A percentile compares a stretch with the other conserved stretches of the same genome.
These are phyloP conservation scores for Lipomyces orientalis DNA, from an alignment of 805 yeast species.

Conservation along the genomic window DNA sequence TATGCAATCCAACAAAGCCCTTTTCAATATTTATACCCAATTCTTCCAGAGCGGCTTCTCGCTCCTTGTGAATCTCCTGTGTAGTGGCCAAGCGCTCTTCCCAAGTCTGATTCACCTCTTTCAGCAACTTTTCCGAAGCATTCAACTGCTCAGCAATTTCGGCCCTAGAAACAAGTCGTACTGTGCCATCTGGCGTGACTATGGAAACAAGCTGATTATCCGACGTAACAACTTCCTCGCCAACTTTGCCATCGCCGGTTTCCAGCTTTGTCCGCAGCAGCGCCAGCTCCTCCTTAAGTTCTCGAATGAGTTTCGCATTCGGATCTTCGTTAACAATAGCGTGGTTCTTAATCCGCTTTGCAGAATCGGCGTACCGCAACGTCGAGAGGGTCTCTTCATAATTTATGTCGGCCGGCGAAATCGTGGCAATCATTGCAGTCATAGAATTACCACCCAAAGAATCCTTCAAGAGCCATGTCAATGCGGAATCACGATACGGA, in stretches of 20 bases:
- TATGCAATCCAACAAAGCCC: slow-evolving; percentile 39
- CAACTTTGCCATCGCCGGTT: not conserved
- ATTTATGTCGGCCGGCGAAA: slow-evolving; percentile 67
- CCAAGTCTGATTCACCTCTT: slow-evolving; percentile 41
- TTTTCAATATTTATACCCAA: slow-evolving; percentile 40
- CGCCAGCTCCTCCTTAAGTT: slow-evolving; percentile 40
- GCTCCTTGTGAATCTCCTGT: slow-evolving; percentile 38
- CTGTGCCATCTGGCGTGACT: slow-evolving; percentile 35
- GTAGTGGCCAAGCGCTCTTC: slow-evolving; percentile 40
- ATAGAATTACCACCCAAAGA: slow-evolving; percentile 85
- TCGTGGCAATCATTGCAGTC: slow-evolving; percentile 85
- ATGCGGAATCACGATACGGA: slow-evolving; percentile 75
- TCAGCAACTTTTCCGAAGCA: slow-evolving; percentile 40
- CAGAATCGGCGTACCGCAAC: slow-evolving; percentile 76
- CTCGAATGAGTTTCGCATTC: slow-evolving; percentile 38
- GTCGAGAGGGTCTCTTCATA: slow-evolving; percentile 80
- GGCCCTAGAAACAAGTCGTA: slow-evolving; percentile 25
- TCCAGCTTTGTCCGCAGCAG: slow-evolving; percentile 30
- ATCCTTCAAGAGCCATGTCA: slow-evolving; percentile 78
- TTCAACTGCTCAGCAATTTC: slow-evolving; percentile 35
- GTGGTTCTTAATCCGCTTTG: slow-evolving; percentile 67
- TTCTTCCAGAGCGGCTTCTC: slow-evolving; percentile 42
- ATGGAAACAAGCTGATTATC: slow-evolving; percentile 14
- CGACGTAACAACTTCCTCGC: not conserved
- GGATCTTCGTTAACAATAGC: slow-evolving; percentile 60